Evolutionary conservation across 768 basidiomycete genomes (phyloP).

Genomic region (Tulasnella sp.): DNA sequence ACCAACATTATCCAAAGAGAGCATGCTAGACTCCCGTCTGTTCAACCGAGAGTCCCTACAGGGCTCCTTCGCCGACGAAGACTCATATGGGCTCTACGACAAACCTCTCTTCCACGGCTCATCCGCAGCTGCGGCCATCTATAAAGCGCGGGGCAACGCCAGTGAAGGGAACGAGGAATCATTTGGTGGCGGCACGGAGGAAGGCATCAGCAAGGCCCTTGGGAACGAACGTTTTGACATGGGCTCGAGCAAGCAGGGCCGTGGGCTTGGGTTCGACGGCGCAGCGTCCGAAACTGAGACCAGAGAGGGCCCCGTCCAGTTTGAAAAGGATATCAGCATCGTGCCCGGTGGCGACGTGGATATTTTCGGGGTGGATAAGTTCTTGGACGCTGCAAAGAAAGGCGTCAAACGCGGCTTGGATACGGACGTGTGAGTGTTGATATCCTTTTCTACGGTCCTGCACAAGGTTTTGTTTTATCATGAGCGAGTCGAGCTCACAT

Average conservation of each 20-base stretch:
- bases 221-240: constrained; percentile 90
- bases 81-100: constrained; percentile 91
- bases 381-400: constrained; percentile 92
- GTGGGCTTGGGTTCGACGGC: constrained; percentile 76
- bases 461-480: too few relatives aligned
- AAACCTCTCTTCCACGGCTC: constrained; percentile 93
- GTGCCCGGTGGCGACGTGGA: constrained; percentile 80
- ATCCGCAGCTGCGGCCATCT: constrained; percentile 96
- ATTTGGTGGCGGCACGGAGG: constrained; percentile 90
- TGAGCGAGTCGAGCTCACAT: too few relatives aligned
- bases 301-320: constrained; percentile 90
- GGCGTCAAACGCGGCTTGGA: constrained; percentile 84
- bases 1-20: constrained; percentile 90
- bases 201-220: constrained; percentile 82
- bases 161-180: constrained; percentile 78
- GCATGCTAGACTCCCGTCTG: constrained; percentile 91
- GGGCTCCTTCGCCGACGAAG: constrained; percentile 76
- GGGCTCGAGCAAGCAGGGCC: constrained; percentile 33
- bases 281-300: constrained; percentile 66
- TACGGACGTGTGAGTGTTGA: constrained; percentile 57
- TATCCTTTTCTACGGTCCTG: too few relatives aligned
- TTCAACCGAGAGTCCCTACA: constrained; percentile 93
- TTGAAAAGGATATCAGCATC: constrained; percentile 93
- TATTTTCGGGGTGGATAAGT: constrained; percentile 10
- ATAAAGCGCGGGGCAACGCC: constrained; percentile 87